These are phyloP conservation scores for Tricholomella constricta DNA, from an alignment of 768 basidiomycete species.

Conservation along the genomic window DNA sequence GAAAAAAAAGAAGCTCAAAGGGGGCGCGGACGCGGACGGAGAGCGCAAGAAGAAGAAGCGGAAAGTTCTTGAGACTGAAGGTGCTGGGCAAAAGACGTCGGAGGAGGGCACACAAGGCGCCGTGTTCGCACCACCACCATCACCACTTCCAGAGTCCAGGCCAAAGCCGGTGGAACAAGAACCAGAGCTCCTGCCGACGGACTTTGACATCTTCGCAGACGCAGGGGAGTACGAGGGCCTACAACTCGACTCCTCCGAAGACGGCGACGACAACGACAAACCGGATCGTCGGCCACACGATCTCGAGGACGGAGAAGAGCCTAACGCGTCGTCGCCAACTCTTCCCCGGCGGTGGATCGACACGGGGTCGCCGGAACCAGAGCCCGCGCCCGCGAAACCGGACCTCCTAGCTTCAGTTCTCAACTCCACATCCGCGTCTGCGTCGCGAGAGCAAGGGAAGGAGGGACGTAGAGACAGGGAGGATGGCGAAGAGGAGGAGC, in stretches of 20 bases:
- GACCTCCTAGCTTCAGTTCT: slow-evolving; percentile 14
- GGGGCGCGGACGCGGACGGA: slow-evolving; percentile 38
- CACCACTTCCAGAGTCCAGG: slow-evolving; percentile 1
- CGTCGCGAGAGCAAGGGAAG: too few species aligned
- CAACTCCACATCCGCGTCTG: slow-evolving; percentile 4
- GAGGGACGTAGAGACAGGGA: too few species aligned
- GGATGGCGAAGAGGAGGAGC: slow-evolving; percentile 20
- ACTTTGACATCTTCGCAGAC: slow-evolving; percentile 86
- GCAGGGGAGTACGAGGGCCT: slow-evolving; percentile 83
- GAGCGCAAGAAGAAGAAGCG: slow-evolving; percentile 64
- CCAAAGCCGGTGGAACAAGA: slow-evolving; percentile 8
- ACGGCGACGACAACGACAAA: slow-evolving; percentile 13
- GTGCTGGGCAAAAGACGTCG: slow-evolving; percentile 51
- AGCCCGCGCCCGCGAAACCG: slow-evolving; percentile 20
- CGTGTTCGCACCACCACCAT: slow-evolving; percentile 11
- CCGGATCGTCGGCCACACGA: neutral
- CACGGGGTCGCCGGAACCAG: slow-evolving; percentile 35
- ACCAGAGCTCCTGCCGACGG: slow-evolving; percentile 41
- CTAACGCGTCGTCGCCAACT: neutral
- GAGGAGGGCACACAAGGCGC: slow-evolving; percentile 25
- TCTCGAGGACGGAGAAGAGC: slow-evolving; percentile 8
- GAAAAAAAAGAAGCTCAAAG: slow-evolving; percentile 48
- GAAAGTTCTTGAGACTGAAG: slow-evolving; percentile 52
- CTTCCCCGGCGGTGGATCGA: slow-evolving; percentile 47
- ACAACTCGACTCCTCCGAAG: slow-evolving; percentile 55